phyloP scores from a whole-genome alignment of 176 grass and related monocot species.

The Poa annua region DNA sequence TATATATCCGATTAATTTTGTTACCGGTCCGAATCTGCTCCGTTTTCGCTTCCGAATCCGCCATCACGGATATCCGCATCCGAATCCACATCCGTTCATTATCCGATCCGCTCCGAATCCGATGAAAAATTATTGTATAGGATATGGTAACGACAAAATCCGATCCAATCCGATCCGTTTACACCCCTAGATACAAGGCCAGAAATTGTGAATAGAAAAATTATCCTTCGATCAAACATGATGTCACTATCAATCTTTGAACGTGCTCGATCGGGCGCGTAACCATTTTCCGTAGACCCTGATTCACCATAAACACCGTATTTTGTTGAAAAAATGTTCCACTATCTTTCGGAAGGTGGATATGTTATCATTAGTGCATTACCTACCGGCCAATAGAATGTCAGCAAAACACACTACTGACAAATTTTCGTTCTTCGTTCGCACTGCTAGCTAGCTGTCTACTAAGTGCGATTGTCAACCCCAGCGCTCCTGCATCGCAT shows the following conservation, averaged over 20 bases:
- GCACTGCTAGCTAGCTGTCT: not conserved
- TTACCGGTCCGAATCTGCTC: too few species aligned
- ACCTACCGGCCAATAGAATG: not conserved
- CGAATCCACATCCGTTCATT: too few species aligned
- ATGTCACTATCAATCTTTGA: not conserved
- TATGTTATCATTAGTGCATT: not conserved
- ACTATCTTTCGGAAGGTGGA: not conserved
- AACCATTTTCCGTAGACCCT: not conserved
- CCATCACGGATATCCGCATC: too few species aligned
- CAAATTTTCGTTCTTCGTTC: not conserved
- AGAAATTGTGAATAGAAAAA: slow-evolving; percentile 4
- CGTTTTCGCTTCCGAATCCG: too few species aligned
- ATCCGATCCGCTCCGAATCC: too few species aligned
- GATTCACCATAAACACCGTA: not conserved
- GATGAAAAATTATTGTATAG: too few species aligned
- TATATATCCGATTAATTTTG: too few species aligned
- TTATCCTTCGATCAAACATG: slow-evolving; percentile 3
- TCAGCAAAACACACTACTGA: slow-evolving; percentile 10
- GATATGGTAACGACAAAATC: too few species aligned
- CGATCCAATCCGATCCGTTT: too few species aligned
- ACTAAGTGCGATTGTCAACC: slow-evolving; percentile 24
- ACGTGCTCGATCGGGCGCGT: slow-evolving; percentile 6
- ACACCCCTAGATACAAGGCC: slow-evolving; percentile 22
- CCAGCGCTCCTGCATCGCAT: not conserved
- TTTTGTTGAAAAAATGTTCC: slow-evolving; percentile 35